Evolutionary conservation across 352 stramenopile genomes (phyloP), one percentile per base, ranked within the genome.

Genomic region (Globisporangium camurandrum): DNA sequence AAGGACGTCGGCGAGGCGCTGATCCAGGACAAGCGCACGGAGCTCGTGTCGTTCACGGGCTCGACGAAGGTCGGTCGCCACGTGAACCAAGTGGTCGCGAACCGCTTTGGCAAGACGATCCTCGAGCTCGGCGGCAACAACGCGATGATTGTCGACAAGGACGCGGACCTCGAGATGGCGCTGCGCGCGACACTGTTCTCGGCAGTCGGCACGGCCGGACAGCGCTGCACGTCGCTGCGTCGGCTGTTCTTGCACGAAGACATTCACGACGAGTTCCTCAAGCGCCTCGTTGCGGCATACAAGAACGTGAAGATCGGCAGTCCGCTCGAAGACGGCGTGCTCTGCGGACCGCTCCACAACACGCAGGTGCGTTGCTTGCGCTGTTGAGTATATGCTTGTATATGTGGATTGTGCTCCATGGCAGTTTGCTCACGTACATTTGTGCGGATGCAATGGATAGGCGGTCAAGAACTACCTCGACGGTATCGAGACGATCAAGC

Each of bases 81-180:
- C 45, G 88, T 97, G 40, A 92, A 90, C 49, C 57, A 92, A 47
- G 68, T 88, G 19, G 86, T 97, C 22, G 86, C 82, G n/a, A 69
- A 68, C 7, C 81, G 89, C 45, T 97, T 97, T 60, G 89, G 88
- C 54, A 94, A 96, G 66, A 86, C 78, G 28, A 90, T 97, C 52
- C 72, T 97, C 4, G 89, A 97, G 51, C 64, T 97, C 4, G 88
- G 89, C 20, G 89, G 89, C 39, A 97, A 97, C 69, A 97, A 97
- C 56, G 89, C 88, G 12, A 96, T 96, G 75, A 95, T 97, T 49
- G 80, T 97, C n/a, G 81, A 95, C 64, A 76, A 90, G 61, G 75
- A 93, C 50, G 89, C 89, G 11, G 85, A 97, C 53, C 57, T 95
- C 19, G 82, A 96, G 56, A 90, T 97, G 77, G 88, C 88, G 20